These are phyloP conservation scores for Globisporangium canariense DNA, from an alignment of 352 stramenopile species.

Conservation along the genomic window DNA sequence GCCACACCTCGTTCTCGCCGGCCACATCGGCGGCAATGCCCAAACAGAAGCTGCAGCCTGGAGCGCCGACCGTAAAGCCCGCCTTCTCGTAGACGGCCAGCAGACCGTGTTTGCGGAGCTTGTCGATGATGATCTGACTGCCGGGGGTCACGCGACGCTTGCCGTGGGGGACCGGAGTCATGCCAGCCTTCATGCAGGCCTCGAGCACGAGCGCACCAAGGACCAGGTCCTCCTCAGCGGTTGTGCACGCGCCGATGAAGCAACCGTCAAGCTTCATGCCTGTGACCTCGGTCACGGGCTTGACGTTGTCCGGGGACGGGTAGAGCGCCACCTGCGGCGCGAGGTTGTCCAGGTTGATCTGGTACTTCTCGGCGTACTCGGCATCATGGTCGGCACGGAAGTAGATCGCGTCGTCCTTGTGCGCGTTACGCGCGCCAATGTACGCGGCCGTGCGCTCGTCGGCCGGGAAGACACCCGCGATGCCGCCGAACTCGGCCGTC, in stretches of 20 bases:
- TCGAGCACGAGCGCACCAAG: conserved; percentile 76
- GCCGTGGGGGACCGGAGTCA: conserved; percentile 51
- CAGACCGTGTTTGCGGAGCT: conserved; percentile 71
- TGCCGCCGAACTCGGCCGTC: conserved; percentile 82
- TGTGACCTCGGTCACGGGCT: conserved; percentile 56
- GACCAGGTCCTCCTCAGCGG: conserved; percentile 77
- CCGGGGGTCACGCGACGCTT: conserved; percentile 77
- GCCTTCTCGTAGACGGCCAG: conserved; percentile 78
- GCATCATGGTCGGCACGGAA: conserved; percentile 76
- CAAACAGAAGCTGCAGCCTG: conserved; percentile 79
- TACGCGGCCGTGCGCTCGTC: conserved; percentile 77
- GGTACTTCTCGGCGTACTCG: conserved; percentile 67
- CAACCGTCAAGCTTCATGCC: conserved; percentile 83
- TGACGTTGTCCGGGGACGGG: conserved; percentile 78
- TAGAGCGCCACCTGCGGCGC: conserved; percentile 76
- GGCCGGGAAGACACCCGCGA: conserved; percentile 78
- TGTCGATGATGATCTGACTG: conserved; percentile 77
- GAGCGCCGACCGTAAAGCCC: conserved; percentile 72
- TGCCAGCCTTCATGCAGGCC: conserved; percentile 63
- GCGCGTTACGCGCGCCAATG: conserved; percentile 63
- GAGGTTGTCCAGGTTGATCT: conserved; percentile 70
- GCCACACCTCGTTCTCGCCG: conserved; percentile 80
- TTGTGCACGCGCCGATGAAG: conserved; percentile 85
- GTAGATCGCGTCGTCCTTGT: conserved; percentile 81
- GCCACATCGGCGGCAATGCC: conserved; percentile 82